Evolutionary conservation across 2,329 filamentous ascomycete species (phyloP).

Genomic region (Rutstroemia sydowiana): DNA sequence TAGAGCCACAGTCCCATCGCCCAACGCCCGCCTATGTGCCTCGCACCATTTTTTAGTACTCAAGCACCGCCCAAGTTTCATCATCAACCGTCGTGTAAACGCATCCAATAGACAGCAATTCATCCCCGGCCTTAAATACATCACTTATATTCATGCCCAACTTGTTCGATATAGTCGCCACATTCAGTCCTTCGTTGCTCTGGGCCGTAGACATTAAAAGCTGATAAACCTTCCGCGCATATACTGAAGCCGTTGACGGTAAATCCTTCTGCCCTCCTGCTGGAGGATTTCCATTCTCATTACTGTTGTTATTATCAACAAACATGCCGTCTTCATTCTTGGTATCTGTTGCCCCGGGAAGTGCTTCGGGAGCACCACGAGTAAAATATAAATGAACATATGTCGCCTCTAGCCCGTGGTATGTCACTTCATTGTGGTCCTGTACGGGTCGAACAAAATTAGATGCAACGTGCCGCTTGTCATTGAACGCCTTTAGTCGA

Average conservation of each 20-base stretch:
- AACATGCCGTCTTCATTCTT: constrained; percentile 31
- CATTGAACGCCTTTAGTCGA: constrained; percentile 73
- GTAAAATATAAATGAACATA: constrained; percentile 82
- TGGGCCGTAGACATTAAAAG: constrained; percentile 60
- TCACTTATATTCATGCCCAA: constrained; percentile 61
- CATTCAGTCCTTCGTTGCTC: constrained; percentile 75
- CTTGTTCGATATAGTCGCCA: constrained; percentile 65
- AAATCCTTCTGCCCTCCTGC: constrained; percentile 25
- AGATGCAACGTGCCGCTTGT: constrained; percentile 73
- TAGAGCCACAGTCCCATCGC: too few species aligned
- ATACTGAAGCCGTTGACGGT: constrained; percentile 39
- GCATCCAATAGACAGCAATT: constrained; percentile 64
- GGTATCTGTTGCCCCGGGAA: constrained; percentile 30
- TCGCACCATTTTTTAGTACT: constrained; percentile 41
- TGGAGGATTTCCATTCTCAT: constrained; percentile 11
- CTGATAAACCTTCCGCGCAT: constrained; percentile 64
- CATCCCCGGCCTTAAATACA: constrained; percentile 71
- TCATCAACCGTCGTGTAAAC: constrained; percentile 93
- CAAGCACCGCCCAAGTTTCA: constrained; percentile 80
- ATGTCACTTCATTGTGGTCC: constrained; percentile 89
- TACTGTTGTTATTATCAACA: constrained; percentile 31
- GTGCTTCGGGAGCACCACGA: constrained; percentile 49
- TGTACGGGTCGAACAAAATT: constrained; percentile 72
- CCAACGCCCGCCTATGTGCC: not conserved
- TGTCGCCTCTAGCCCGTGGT: constrained; percentile 84